A percentile compares a stretch with the other conserved stretches of the same genome.
phyloP scores from a whole-genome alignment of 2,329 filamentous ascomycete species.

The Botryotinia convoluta region DNA sequence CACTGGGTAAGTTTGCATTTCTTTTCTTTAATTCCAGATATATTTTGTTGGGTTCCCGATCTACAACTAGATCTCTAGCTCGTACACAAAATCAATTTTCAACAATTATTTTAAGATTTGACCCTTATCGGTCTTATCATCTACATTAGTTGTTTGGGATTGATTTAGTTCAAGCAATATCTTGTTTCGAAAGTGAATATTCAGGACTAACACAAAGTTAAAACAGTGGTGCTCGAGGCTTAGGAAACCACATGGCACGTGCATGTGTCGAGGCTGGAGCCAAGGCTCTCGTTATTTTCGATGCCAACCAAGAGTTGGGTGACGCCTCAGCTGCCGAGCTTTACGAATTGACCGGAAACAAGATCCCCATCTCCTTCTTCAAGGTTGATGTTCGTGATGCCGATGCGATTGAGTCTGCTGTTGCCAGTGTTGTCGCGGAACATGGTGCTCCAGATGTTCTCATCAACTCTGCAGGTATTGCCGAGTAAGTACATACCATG shows the following conservation, averaged over 20 bases:
- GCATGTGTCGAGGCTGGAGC: conserved; percentile 74
- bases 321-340: conserved; percentile 68
- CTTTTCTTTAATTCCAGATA: not conserved
- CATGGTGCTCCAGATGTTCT: conserved; percentile 71
- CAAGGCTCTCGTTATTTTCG: conserved; percentile 71
- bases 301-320: conserved; percentile 73
- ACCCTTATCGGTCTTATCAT: conserved; percentile 8
- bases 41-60: not conserved
- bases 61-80: not conserved
- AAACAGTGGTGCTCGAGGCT: conserved; percentile 66
- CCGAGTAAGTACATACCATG: conserved; percentile 52
- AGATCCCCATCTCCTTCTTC: conserved; percentile 70
- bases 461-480: conserved; percentile 78
- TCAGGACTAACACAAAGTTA: not conserved
- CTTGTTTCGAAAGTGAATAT: not conserved
- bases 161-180: not conserved
- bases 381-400: conserved; percentile 75
- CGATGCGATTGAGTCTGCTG: conserved; percentile 65
- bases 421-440: conserved; percentile 62
- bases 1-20: conserved; percentile 57
- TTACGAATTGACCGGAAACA: conserved; percentile 62
- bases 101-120: not conserved
- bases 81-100: not conserved
- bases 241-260: conserved; percentile 77
- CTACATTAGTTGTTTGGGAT: not conserved